Evolutionary conservation across 2,329 filamentous ascomycete species (phyloP), one percentile per base, ranked within the genome.

Genomic region (Claviceps cyperi): DNA sequence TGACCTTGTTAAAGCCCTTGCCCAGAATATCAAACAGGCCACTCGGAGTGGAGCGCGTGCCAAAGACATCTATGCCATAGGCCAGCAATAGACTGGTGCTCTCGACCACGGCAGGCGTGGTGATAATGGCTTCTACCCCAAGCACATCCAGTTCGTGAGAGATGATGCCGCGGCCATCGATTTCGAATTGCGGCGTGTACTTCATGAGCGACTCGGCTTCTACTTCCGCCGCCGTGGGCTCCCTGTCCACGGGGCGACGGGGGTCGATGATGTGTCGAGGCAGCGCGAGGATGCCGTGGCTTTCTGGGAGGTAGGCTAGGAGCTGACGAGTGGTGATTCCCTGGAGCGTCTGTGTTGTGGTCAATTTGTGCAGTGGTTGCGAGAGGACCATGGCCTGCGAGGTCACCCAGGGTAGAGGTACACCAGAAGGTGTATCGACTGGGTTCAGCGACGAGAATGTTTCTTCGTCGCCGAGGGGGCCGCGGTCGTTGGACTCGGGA

Each of bases 51-150:
- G 94, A 78, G 48, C 89, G 75, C 1, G 89, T 91, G 14, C 86
- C 89, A 57, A 94, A 98, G 2, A 97, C 71, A 64, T 98, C 92
- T 14, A 88, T 65, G 3, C 92, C 92, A 60, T 85, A 95, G 0
- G 88, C 89, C 60, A 96, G 84, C 13, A 98, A 77, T 50, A 97
- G 66, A 59, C 85, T 91, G 1, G 92, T 97, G 67, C 90, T 96
- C 70, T 98, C 92, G 32, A 98, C 76, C 4, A 88, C 66, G 1
- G 88, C 86, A 0, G 90, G 86, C 17, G 78, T 78, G 0, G 88
- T 81, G 32, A 91, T 76, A 19, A 97, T 80, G 44, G 78, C 71
- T 52, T 77, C 72, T 41, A 95, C 76, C 5, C 88, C 89, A 2
- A 90, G 53, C 1, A 97, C 77, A 55, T 95, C 86, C 19, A 89